Percentiles rank a stretch among this genome's conserved stretches.
Conservation (phyloP, 345 rosid genomes). For the Mangifera indica region DNA sequence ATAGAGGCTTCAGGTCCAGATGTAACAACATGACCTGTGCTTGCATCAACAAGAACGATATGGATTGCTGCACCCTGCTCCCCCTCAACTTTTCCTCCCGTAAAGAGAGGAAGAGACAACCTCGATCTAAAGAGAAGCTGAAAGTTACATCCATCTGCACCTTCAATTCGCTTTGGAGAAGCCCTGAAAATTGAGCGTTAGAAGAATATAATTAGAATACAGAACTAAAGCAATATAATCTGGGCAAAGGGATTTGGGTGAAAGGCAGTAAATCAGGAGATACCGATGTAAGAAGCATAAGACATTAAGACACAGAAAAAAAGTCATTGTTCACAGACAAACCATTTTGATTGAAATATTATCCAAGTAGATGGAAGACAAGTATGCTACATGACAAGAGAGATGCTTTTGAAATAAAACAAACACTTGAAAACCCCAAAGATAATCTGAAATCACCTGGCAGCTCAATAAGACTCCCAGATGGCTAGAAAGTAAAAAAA, state of each 20-base stretch:
- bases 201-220: neutral
- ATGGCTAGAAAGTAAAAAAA: neutral
- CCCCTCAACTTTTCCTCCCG: slow-evolving; percentile 98
- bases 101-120: slow-evolving; percentile 94
- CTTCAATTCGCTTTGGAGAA: slow-evolving; percentile 90
- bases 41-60: slow-evolving; percentile 65
- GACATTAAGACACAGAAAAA: neutral
- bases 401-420: neutral
- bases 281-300: neutral
- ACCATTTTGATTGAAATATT: neutral
- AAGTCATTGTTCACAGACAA: neutral
- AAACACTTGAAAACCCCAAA: neutral
- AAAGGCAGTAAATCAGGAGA: neutral
- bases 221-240: neutral
- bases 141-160: slow-evolving; percentile 76
- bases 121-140: slow-evolving; percentile 80
- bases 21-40: slow-evolving; percentile 66
- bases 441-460: neutral
- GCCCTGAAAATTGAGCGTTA: slow-evolving; percentile 41
- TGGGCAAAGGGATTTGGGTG: neutral
- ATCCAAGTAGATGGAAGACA: neutral
- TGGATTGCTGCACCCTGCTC: slow-evolving; percentile 98
- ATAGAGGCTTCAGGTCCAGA: slow-evolving; percentile 77
- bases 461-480: neutral
- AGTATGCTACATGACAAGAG: neutral